Conservation (phyloP, 2,329 filamentous ascomycete species). For the Phialophora verrucosa region DNA sequence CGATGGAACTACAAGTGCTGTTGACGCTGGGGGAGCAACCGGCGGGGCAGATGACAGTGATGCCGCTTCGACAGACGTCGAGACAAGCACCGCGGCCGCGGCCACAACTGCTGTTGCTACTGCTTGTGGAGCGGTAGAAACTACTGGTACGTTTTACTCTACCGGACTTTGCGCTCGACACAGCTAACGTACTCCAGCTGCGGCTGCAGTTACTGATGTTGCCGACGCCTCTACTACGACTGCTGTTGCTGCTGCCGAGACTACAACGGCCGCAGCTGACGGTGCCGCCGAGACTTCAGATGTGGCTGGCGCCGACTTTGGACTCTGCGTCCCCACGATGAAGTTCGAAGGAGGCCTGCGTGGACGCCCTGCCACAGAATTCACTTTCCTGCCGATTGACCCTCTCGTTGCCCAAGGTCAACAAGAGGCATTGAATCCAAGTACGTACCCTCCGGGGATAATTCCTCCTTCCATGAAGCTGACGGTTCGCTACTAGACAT, state of each 20-base stretch:
- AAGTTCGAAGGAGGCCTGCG: constrained; percentile 63
- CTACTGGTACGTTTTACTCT: constrained; percentile 15
- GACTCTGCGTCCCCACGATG: constrained; percentile 58
- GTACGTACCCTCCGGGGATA: constrained; percentile 60
- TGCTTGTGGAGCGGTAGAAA: constrained; percentile 10
- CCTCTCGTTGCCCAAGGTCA: constrained; percentile 65
- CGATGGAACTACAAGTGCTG: constrained; percentile 40
- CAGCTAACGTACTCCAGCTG: constrained; percentile 7
- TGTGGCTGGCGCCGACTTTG: constrained; percentile 54
- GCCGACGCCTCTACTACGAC: constrained; percentile 31
- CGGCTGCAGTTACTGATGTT: constrained; percentile 12
- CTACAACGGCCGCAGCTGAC: constrained; percentile 18
- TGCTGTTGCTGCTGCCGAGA: constrained; percentile 20
- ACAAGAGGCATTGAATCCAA: constrained; percentile 68
- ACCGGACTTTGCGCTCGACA: neutral
- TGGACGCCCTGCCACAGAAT: constrained; percentile 62
- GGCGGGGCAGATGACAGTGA: constrained; percentile 38
- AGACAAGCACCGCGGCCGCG: constrained; percentile 4
- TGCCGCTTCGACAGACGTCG: constrained; percentile 20
- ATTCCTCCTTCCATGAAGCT: neutral
- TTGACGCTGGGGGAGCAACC: constrained; percentile 45
- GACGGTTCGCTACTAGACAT: constrained; percentile 54
- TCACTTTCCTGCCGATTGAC: constrained; percentile 72
- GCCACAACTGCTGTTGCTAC: constrained; percentile 30
- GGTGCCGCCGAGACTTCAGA: constrained; percentile 24